Evolutionary conservation across 2,329 filamentous ascomycete genomes (phyloP), one percentile per base, ranked within the genome.

Genomic region (Colletotrichum sidae): DNA sequence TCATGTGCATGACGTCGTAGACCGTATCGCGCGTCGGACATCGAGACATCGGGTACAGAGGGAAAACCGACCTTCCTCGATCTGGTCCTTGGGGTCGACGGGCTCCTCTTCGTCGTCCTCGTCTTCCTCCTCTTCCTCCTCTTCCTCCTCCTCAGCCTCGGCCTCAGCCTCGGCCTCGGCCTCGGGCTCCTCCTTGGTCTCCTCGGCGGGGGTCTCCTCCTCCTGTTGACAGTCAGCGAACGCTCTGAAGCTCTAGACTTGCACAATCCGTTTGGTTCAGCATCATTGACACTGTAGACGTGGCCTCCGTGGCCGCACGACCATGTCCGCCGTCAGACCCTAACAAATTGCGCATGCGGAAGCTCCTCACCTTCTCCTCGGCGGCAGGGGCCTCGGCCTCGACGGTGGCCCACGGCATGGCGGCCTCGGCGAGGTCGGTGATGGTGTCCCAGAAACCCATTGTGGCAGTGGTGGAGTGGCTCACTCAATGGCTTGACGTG

Each of bases 41-140:
- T 56, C 46, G 52, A 38, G 15, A 12, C 10, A 38, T 38, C 44
- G 39, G 37, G 9, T 38, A 34, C 51, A 45, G 59, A 47, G 49
- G 38, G 33, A 34, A 6, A 33, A 90, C 93, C 86, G 81, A 98
- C 96, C 94, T 88, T 97, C 93, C 82, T 97, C 92, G 68, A 98
- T 82, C 79, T 88, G 87, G 68, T 94, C 92, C 87, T 97, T 96
- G 73, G 91, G 89, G 79, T 98, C 95, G 72, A 91, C 89, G 68
- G 88, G 83, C 83, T 96, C 92, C 70, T 94, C 91, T 68, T 93
- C 90, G 67, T 25, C 25, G 25, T 25, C 25, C 25, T 25, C 25
- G 25, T 94, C 90, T 39, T 91, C 90, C 47, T 91, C 90, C 34
- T 90, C 91, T 47, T 90, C 89, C 33, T 86, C 88, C 38, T 87